Percentiles rank a stretch among this genome's conserved stretches.
Conservation (phyloP, 2,329 filamentous ascomycete genomes). For the Coleophoma crateriformis region DNA sequence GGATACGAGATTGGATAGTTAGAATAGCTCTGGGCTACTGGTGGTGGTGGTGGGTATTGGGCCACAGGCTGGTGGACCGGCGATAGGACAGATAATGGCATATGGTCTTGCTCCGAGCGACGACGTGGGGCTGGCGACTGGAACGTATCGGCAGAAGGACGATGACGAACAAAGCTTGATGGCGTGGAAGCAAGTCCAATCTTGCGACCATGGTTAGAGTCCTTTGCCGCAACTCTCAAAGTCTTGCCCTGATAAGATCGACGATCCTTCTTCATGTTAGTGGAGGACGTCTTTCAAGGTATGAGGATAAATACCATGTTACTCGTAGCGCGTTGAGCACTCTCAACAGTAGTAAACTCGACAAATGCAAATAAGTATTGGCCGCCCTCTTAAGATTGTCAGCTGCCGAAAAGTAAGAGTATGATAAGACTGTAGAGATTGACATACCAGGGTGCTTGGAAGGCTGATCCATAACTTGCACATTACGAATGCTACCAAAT, state of each 20-base stretch:
- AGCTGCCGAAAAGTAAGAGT: conserved; percentile 2
- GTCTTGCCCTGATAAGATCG: conserved; percentile 15
- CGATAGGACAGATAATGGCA: conserved; percentile 1
- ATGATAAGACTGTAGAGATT: not conserved
- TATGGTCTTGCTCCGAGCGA: conserved; percentile 1
- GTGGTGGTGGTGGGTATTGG: conserved; percentile 4
- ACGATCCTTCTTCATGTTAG: conserved; percentile 13
- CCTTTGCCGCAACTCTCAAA: conserved; percentile 24
- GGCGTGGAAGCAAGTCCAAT: conserved; percentile 4
- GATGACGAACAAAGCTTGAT: not conserved
- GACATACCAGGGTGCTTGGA: conserved; percentile 24
- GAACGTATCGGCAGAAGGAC: conserved; percentile 4
- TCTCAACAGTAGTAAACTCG: conserved; percentile 19
- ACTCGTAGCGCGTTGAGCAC: conserved; percentile 15
- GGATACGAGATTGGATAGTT: too few species aligned
- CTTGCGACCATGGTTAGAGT: conserved; percentile 14
- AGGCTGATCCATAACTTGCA: conserved; percentile 23
- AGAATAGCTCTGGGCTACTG: too few species aligned
- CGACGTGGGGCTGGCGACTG: conserved; percentile 11
- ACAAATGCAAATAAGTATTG: conserved; percentile 29
- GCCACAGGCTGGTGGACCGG: conserved; percentile 10
- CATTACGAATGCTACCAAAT: conserved; percentile 32
- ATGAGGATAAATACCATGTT: conserved; percentile 14
- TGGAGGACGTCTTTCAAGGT: not conserved
- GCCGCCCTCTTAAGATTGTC: conserved; percentile 17